phyloP scores from a whole-genome alignment of 2,329 filamentous ascomycete species.

The Apiospora phragmitis region DNA sequence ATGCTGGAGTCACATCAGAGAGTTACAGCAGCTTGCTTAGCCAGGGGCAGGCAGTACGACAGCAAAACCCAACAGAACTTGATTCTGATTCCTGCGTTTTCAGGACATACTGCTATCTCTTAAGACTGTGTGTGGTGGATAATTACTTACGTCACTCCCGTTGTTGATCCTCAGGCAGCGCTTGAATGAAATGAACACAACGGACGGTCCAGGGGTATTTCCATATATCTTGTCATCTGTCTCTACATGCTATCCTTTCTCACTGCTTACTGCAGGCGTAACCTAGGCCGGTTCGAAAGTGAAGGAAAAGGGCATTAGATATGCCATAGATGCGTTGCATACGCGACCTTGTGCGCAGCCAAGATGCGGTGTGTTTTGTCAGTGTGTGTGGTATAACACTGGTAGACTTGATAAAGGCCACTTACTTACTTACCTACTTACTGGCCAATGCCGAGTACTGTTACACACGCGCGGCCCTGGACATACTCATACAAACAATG shows the following conservation, averaged over 20 bases:
- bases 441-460: not conserved
- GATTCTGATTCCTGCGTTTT: not conserved
- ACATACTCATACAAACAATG: too few species aligned
- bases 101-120: not conserved
- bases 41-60: not conserved
- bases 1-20: not conserved
- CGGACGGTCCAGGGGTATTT: not conserved
- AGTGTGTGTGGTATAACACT: not conserved
- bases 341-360: not conserved
- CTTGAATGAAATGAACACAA: not conserved
- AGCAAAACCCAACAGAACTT: not conserved
- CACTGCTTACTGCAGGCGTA: not conserved
- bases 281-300: not conserved
- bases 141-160: too few species aligned
- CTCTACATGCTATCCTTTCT: too few species aligned
- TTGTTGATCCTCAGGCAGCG: too few species aligned
- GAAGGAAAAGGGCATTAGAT: not conserved
- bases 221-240: not conserved
- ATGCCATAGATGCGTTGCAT: not conserved
- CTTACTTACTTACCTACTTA: not conserved
- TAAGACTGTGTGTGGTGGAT: not conserved
- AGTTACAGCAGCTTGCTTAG: not conserved
- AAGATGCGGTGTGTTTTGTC: slow-evolving; percentile 8
- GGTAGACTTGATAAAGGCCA: not conserved
- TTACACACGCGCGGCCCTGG: not conserved